Base-by-base conservation (phyloP, 2,329 filamentous ascomycete species). In the Curvularia verruculosa region DNA sequence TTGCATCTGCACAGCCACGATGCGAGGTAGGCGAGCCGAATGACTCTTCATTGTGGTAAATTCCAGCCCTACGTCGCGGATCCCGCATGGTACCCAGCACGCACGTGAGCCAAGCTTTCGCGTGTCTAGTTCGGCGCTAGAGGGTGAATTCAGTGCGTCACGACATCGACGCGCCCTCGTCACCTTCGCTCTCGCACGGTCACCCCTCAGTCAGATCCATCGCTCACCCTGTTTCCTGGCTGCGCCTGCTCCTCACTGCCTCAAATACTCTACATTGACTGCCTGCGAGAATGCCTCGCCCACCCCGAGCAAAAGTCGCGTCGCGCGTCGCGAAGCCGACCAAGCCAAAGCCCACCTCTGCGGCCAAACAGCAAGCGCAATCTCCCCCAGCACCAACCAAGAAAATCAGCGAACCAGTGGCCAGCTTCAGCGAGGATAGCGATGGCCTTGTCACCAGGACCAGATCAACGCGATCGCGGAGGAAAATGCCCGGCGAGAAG, bases 251-350 rank as follows among this genome's bases (percentile, higher is more conserved):
- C 37, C 41, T 10, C 40, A 19, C 36, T 47, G 29, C 37, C 40
- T 44, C 28, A 26, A 23, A 23, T 31, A 31, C 31, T 28, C 43
- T 13, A 19, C 52, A 43, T 51, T 47, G 39, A 48, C 47, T 48
- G 18, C 26, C 29, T 50, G 39, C 51, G 56, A 65, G 59, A 44
- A 77, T 77, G 75, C 73, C 74, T 57, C 74, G 74, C 57, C 74
- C 74, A 39, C 72, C 70, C 54, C 67, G 73, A 57, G 65, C 73
- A 23, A 77, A 75, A 64, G 64, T 75, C 68, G 69, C 70, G 66
- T 75, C 70, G 9, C 72, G 72, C 65, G 70, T 71, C 68, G 64
- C 65, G 45, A 70, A 66, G 58, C 50, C 63, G 41, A 60, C 49
- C 47, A 56, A 63, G 37, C 46, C 60, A 21, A 55, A 70, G 58